Base-by-base conservation (phyloP, 1,284 basidiomycete species). In the Athelia sp. region DNA sequence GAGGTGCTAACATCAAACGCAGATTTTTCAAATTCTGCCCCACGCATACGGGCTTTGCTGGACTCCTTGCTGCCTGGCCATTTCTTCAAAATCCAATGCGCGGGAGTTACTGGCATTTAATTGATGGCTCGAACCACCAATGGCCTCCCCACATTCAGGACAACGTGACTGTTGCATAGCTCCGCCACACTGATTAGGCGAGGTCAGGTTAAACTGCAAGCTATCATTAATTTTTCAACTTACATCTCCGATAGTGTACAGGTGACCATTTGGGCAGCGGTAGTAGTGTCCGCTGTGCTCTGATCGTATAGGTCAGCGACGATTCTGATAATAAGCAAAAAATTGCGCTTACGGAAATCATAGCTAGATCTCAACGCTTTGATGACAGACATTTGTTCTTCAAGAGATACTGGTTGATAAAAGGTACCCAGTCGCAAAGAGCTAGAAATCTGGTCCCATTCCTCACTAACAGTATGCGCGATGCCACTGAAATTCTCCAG, bases 221-320 rank as follows among this genome's bases (percentile, higher is more conserved):
- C 8, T 9, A 21, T 15, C 29, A 17, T 15, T 11, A 44, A 43
- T 21, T n/a, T 57, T 46, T 35, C 59, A 48, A 63, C 66, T 50
- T 46, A 75, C 73, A 46, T 78, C 70, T 4, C 56, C 61, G 48
- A 78, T 78, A 3, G 68, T 66, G 52, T 69, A 79, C 1, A 69
- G 62, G 57, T 82, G 79, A 0, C 80, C 79, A 52, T 79, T 78
- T 3, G 67, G 69, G 55, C 80, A 82, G 29, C 66, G 70, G 52
- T 75, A 76, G 53, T 71, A 79, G 55, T 82, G 79, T 2, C 79
- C 79, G 2, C 65, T 64, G 40, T 73, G 66, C 2, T 58, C 75
- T 79, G 54, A 42, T 10, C 26, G 21, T 18, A 21, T 8, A 6
- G 9, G 6, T 40, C 6, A 17, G 36, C n/a, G 6, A 9, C 6